Conservation (phyloP, 495 filamentous ascomycete species). For the Filosporella fistucella region DNA sequence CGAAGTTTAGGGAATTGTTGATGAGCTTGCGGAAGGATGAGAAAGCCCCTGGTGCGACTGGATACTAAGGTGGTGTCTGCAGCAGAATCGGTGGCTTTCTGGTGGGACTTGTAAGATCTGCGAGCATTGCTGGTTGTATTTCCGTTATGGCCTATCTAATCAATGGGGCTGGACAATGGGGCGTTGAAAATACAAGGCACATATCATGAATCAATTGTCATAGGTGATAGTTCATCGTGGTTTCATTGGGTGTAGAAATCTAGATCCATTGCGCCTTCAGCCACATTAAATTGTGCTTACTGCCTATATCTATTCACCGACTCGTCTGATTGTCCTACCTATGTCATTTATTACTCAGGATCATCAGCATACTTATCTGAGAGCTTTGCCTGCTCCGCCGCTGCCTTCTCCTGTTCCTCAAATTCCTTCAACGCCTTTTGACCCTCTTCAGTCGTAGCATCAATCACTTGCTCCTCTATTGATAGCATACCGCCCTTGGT, state of each 20-base stretch:
- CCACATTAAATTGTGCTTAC: too few relatives aligned
- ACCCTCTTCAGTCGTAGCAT: conserved; percentile 92
- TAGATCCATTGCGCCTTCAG: not conserved
- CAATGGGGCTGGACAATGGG: conserved; percentile 12
- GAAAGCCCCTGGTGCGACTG: conserved; percentile 82
- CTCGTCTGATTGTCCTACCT: not conserved
- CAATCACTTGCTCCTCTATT: conserved; percentile 87
- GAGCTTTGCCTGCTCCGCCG: conserved; percentile 33
- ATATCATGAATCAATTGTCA: conserved; percentile 7
- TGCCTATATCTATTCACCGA: conserved; percentile 1
- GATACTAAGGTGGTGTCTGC: conserved; percentile 37
- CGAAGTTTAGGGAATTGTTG: conserved; percentile 89
- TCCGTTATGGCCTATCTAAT: conserved; percentile 11
- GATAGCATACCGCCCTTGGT: conserved; percentile 83
- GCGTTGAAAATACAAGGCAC: conserved; percentile 24
- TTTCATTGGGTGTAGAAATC: not conserved
- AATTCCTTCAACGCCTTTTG: conserved; percentile 71
- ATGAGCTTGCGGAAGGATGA: conserved; percentile 87
- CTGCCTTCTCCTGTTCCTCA: conserved; percentile 44
- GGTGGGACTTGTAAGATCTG: conserved; percentile 14
- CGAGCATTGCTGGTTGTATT: conserved; percentile 16
- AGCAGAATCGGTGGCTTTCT: not conserved
- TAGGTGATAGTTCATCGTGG: not conserved
- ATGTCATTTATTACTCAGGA: conserved; percentile 26
- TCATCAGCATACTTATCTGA: conserved; percentile 25